phyloP scores from a whole-genome alignment of 139 green algal genomes.

The Auxenochlorella pyrenoidosa region DNA sequence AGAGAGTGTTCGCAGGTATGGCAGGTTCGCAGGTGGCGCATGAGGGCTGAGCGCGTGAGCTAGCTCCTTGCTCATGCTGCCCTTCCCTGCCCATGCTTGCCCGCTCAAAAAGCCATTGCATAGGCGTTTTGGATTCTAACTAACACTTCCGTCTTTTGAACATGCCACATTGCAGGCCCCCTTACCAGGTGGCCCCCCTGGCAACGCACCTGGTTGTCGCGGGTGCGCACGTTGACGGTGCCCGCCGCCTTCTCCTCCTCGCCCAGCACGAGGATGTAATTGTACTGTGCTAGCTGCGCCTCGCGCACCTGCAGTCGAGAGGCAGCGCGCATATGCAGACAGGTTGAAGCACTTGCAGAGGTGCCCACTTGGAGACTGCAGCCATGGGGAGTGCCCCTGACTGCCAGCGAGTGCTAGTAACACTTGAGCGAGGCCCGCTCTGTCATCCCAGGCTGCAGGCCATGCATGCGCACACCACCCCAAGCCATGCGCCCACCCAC shows the following conservation, averaged over 20 bases:
- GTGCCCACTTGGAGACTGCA: too few relatives aligned
- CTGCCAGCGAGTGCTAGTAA: too few relatives aligned
- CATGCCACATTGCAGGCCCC: too few relatives aligned
- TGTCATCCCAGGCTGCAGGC: too few relatives aligned
- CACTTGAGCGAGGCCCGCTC: too few relatives aligned
- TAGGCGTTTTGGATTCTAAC: too few relatives aligned
- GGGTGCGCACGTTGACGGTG: constrained; percentile 94
- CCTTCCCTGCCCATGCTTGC: not conserved
- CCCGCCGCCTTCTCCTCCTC: constrained; percentile 77
- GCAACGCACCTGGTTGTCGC: constrained; percentile 89
- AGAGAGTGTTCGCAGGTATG: not conserved
- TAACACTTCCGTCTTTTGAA: too few relatives aligned
- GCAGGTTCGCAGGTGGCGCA: too few relatives aligned
- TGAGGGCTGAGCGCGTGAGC: too few relatives aligned
- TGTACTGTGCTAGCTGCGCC: constrained; percentile 96
- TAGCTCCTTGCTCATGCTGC: not conserved
- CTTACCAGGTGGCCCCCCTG: not conserved
- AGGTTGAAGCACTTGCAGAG: not conserved
- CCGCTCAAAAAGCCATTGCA: too few relatives aligned
- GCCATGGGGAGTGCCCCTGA: too few relatives aligned
- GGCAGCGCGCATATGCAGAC: not conserved
- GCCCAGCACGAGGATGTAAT: constrained; percentile 98
- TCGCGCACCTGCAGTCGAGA: constrained; percentile 60
- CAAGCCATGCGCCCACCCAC: constrained; percentile 51
- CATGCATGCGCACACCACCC: not conserved